Conservation (phyloP, 148 eudicot genomes). For the Cornus controversa region DNA sequence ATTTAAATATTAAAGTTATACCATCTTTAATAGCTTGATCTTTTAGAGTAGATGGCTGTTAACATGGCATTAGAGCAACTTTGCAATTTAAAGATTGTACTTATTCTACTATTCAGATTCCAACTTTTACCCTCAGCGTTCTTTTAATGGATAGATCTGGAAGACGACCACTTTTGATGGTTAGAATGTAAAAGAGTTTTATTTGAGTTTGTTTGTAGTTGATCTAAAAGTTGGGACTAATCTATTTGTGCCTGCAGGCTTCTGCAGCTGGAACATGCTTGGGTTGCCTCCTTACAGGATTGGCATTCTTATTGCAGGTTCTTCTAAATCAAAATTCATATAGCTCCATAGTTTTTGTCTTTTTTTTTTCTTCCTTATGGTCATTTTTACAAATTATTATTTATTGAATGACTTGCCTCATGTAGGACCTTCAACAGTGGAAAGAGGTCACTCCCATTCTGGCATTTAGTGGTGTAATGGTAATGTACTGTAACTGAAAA, state of each 20-base stretch:
- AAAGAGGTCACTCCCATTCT: slow-evolving; percentile 29
- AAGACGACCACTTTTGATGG: slow-evolving; percentile 40
- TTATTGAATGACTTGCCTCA: not conserved
- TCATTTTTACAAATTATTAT: not conserved
- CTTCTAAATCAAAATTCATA: not conserved
- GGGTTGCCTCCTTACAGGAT: slow-evolving; percentile 29
- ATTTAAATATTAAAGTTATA: no score
- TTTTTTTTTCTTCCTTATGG: not conserved
- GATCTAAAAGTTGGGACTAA: not conserved
- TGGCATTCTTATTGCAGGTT: slow-evolving; percentile 35
- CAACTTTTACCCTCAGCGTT: slow-evolving; percentile 15
- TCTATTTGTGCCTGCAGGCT: slow-evolving; percentile 16
- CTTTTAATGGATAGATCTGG: slow-evolving; percentile 30
- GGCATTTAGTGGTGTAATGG: slow-evolving; percentile 37
- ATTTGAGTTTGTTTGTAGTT: not conserved
- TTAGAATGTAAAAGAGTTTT: slow-evolving; percentile 4
- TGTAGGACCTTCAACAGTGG: slow-evolving; percentile 30
- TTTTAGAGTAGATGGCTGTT: no score
- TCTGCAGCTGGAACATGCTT: slow-evolving; percentile 37
- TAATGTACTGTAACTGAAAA: slow-evolving; percentile 2
- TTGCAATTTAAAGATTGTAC: not conserved
- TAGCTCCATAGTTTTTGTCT: not conserved
- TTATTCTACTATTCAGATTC: slow-evolving; percentile 26
- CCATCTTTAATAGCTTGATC: no score
- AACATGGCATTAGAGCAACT: no score